Conservation (phyloP, 75 land plant genomes). For the Sequoiadendron giganteum region DNA sequence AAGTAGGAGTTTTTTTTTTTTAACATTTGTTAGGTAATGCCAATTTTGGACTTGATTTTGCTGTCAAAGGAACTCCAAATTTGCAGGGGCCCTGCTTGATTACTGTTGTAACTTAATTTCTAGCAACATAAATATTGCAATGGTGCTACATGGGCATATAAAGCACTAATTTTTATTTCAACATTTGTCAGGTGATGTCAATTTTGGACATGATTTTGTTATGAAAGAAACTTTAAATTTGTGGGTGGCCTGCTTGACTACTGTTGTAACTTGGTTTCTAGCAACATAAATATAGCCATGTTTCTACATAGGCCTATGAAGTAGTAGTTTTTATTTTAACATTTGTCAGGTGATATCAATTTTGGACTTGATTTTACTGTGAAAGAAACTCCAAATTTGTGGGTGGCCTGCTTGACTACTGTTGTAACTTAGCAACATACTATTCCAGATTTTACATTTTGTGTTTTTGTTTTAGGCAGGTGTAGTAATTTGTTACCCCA, state of each 20-base stretch:
- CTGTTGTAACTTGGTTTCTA: background rate
- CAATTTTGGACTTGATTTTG: background rate
- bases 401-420: background rate
- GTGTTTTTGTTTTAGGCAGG: too few species aligned
- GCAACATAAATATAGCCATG: background rate
- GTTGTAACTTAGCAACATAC: background rate
- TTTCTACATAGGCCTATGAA: background rate
- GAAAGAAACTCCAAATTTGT: background rate
- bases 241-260: background rate
- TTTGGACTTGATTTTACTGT: background rate
- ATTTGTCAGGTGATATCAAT: background rate
- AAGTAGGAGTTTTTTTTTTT: background rate
- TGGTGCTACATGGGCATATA: background rate
- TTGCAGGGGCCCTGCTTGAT: background rate
- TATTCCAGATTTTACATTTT: too few species aligned
- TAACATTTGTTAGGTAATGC: background rate
- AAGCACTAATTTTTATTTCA: background rate
- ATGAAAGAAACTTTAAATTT: background rate
- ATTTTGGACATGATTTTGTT: background rate
- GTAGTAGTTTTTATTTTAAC: background rate
- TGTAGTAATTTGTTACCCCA: too few species aligned
- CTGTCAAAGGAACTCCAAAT: background rate
- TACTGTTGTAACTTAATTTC: background rate
- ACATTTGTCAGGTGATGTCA: background rate
- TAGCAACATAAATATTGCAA: too few species aligned